Conservation (phyloP, 371 early-diverging fungal genomes). For the Syncephalastrum monosporum region DNA sequence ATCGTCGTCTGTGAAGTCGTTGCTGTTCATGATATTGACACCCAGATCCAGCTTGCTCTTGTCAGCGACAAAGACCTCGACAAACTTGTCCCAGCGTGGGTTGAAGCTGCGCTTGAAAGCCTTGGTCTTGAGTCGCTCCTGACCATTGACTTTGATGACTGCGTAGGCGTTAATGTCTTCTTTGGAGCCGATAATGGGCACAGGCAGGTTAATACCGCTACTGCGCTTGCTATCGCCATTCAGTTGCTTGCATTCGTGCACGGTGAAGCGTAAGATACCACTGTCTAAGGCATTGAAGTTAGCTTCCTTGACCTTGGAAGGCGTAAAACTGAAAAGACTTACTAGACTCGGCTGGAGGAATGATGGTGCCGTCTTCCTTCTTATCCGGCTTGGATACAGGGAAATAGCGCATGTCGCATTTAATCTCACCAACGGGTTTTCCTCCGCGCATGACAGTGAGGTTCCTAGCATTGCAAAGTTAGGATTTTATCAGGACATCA, state of each 20-base stretch:
- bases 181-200: constrained; percentile 26
- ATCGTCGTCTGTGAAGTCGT: constrained; percentile 28
- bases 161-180: constrained; percentile 50
- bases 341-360: constrained; percentile 46
- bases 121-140: constrained; percentile 36
- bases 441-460: constrained; percentile 40
- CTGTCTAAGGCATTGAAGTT: constrained; percentile 26
- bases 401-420: constrained; percentile 44
- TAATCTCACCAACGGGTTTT: constrained; percentile 45
- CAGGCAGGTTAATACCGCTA: constrained; percentile 38
- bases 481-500: background rate
- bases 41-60: constrained; percentile 36
- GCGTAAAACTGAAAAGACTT: constrained; percentile 13
- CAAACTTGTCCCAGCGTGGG: constrained; percentile 54
- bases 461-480: constrained; percentile 3
- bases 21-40: constrained; percentile 30
- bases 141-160: constrained; percentile 40
- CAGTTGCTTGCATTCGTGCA: constrained; percentile 55
- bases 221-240: constrained; percentile 24
- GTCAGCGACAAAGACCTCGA: constrained; percentile 46
- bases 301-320: background rate
- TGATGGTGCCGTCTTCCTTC: constrained; percentile 45
- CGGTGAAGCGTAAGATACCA: constrained; percentile 53
- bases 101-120: constrained; percentile 52
- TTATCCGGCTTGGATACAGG: constrained; percentile 38